Base-by-base conservation (phyloP, 129 eudicot genomes). In the Silybum marianum region DNA sequence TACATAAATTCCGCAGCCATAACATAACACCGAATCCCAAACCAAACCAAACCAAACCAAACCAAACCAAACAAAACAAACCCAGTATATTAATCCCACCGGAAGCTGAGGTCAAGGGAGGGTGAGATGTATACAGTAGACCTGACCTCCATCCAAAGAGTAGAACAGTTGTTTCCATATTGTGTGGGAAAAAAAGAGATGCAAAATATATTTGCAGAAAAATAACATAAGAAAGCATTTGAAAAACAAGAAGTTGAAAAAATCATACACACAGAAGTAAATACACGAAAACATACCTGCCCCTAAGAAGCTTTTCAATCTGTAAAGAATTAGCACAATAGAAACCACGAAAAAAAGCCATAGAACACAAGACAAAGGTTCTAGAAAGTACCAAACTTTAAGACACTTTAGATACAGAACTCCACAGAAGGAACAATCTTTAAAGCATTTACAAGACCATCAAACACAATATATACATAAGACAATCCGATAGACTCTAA, bases 311-410 rank as follows among this genome's bases (percentile, higher is more conserved):
- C 23, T 58, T 58, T 58, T 58, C 10, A 24, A 18, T 58, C 6
- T 18, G 23, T 58, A 58, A 58, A 71, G 46, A 34, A 71, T 34
- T 51, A 34, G 39, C 13, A 42, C 2, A 69, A 30, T 16, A 65
- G 14, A 65, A 22, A 19, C 28, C 69, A 65, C 7, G 69, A 65
- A 22, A 62, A n/a, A 63, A 65, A 65, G 28, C 30, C 69, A 65
- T 21, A 65, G 44, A 69, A 69, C 42, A 69, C 24, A 9, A 71
- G 74, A 71, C 16, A 38, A 71, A 58, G 66, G 24, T 58, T 14
- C 23, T 18, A 58, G 66, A 58, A 58, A 71, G 12, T 34, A 71
- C 74, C 48, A 32, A 70, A 26, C 74, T 70, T 62, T 70, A 70
- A 70, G 74, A n/a, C 74, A 30, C 46, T 32, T 71, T n/a, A 32